These are phyloP conservation scores for Eucalyptus lansdowneana DNA, from an alignment of 345 rosid species.

Conservation along the genomic window DNA sequence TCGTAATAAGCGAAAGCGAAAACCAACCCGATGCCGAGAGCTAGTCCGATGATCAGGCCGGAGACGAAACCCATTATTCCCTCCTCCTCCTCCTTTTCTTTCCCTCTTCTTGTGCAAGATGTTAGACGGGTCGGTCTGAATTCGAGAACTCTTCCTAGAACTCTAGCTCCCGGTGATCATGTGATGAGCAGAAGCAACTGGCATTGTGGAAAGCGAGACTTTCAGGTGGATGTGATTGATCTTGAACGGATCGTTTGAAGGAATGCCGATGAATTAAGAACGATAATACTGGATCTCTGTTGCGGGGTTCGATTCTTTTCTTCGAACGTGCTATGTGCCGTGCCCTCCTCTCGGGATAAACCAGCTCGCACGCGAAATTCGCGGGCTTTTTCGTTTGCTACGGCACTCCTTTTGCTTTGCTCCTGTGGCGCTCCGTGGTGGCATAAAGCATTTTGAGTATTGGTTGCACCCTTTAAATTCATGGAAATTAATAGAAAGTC, in stretches of 20 bases:
- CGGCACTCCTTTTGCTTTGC: neutral
- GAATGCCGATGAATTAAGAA: neutral
- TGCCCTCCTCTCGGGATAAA: neutral
- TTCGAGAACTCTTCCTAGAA: neutral
- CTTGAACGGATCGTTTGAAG: neutral
- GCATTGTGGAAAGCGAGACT: neutral
- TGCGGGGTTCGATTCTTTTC: neutral
- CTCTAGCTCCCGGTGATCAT: neutral
- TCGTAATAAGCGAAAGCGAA: constrained; percentile 61
- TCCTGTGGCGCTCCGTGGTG: neutral
- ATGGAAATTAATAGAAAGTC: neutral
- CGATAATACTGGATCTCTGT: neutral
- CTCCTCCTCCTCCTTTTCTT: neutral
- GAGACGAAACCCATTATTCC: constrained; percentile 14
- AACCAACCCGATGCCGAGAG: constrained; percentile 50
- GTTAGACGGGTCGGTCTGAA: neutral
- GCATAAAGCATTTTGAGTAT: neutral
- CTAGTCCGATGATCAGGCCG: constrained; percentile 61
- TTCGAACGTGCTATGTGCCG: neutral
- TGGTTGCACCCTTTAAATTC: neutral
- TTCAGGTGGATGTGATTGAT: neutral
- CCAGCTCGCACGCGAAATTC: neutral
- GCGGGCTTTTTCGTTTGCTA: neutral
- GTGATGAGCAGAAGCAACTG: neutral
- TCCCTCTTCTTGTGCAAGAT: neutral